A percentile compares a stretch with the other conserved stretches of the same genome.
phyloP scores from a whole-genome alignment of 495 filamentous ascomycete species.

The Beverwykella pulmonaria region DNA sequence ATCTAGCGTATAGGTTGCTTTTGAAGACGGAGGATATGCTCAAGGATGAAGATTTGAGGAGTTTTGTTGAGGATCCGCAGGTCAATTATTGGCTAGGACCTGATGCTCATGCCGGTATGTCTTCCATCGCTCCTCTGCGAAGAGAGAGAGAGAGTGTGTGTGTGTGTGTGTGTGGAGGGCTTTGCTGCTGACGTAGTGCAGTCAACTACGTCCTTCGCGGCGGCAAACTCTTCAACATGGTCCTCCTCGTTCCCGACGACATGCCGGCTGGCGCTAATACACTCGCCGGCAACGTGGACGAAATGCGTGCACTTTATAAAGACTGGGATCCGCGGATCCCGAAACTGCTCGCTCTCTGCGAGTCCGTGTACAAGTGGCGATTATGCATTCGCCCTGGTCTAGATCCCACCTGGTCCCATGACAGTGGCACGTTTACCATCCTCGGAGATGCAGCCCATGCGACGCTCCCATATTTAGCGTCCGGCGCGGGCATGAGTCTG shows the following conservation, averaged over 20 bases:
- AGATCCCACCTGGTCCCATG: slow-evolving; percentile 35
- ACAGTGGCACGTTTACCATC: slow-evolving; percentile 30
- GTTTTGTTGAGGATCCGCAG: slow-evolving; percentile 55
- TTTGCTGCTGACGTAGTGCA: too few relatives aligned
- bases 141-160: too few relatives aligned
- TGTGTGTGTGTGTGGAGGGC: too few relatives aligned
- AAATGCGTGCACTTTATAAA: slow-evolving; percentile 66
- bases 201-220: slow-evolving; percentile 65
- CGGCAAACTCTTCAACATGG: slow-evolving; percentile 69
- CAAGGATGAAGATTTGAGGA: slow-evolving; percentile 52
- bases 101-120: slow-evolving; percentile 58
- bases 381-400: slow-evolving; percentile 33
- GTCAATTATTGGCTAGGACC: slow-evolving; percentile 78
- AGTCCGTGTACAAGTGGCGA: slow-evolving; percentile 38
- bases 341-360: slow-evolving; percentile 34
- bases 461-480: slow-evolving; percentile 35
- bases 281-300: slow-evolving; percentile 61
- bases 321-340: slow-evolving; percentile 55
- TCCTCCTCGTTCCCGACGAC: slow-evolving; percentile 70
- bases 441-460: slow-evolving; percentile 41
- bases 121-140: too few relatives aligned
- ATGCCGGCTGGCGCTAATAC: slow-evolving; percentile 61
- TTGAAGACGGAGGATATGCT: slow-evolving; percentile 58
- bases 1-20: slow-evolving; percentile 68
- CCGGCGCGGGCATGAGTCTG: slow-evolving; percentile 33